Percentiles rank a stretch among this genome's conserved stretches.
Evolutionary conservation across 2,329 filamentous ascomycete species (phyloP).

Genomic region (Pestalotiopsis sp.): DNA sequence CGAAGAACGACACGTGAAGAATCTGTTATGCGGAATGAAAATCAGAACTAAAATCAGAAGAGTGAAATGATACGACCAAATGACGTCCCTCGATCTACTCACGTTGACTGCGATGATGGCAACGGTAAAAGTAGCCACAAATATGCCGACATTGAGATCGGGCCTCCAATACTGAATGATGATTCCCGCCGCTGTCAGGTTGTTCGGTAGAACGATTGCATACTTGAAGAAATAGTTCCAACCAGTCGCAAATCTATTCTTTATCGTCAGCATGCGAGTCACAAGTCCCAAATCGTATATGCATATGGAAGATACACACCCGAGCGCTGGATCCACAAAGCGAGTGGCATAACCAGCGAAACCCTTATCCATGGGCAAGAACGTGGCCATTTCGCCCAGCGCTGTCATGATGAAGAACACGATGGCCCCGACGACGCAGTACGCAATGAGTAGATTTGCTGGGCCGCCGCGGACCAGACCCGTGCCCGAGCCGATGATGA

Average conservation of each 20-base stretch:
- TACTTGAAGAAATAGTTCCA: constrained; percentile 34
- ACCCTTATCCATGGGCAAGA: constrained; percentile 23
- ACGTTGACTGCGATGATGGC: constrained; percentile 39
- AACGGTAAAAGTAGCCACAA: constrained; percentile 38
- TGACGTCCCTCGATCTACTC: neutral
- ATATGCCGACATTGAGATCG: constrained; percentile 5
- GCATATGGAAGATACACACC: constrained; percentile 14
- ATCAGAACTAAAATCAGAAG: too few relatives aligned
- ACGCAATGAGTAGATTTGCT: constrained; percentile 46
- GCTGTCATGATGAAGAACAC: constrained; percentile 5
- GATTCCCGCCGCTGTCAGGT: neutral
- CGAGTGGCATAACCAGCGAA: constrained; percentile 29
- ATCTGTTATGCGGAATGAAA: neutral
- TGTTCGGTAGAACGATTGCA: neutral
- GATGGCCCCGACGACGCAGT: constrained; percentile 53
- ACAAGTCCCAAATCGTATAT: too few relatives aligned
- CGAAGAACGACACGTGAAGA: constrained; percentile 39
- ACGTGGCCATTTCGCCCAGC: constrained; percentile 31
- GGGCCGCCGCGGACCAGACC: constrained; percentile 28
- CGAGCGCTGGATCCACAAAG: constrained; percentile 29
- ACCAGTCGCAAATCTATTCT: constrained; percentile 39
- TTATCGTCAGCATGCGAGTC: neutral
- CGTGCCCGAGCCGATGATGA: constrained; percentile 44
- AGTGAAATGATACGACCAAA: too few relatives aligned
- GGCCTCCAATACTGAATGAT: constrained; percentile 3